Evolutionary conservation across 208 protist species (phyloP).

Genomic region (Leptomonas seymouri): DNA sequence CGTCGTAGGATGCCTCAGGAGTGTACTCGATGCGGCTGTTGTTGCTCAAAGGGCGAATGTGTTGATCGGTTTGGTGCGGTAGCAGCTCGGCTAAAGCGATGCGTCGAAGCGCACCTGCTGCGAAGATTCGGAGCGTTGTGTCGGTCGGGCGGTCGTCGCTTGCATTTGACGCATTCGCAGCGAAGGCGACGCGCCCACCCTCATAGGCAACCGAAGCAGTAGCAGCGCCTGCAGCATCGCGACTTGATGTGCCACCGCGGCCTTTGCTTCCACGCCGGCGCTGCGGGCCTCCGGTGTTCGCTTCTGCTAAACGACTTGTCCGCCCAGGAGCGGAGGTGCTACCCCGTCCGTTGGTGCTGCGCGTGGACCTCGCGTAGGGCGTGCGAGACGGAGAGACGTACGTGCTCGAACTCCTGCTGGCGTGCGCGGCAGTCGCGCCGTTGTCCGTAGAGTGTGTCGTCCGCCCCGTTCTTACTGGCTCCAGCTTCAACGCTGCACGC

Average conservation of each 20-base stretch:
- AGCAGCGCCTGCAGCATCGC: not conserved
- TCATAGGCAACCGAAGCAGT: conserved; percentile 16
- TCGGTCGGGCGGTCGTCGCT: conserved; percentile 23
- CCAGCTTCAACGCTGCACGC: conserved; percentile 11
- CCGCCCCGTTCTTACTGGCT: conserved; percentile 10
- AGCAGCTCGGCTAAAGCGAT: conserved; percentile 54
- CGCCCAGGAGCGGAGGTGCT: not conserved
- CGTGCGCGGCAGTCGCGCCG: not conserved
- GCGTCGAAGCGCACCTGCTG: conserved; percentile 22
- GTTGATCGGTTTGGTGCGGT: conserved; percentile 70
- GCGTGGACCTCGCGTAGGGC: not conserved
- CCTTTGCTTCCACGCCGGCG: conserved; percentile 32
- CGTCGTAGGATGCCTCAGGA: conserved; percentile 69
- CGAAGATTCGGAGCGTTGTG: conserved; percentile 21
- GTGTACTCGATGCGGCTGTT: conserved; percentile 90
- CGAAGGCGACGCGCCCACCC: conserved; percentile 7
- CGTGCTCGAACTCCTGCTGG: not conserved
- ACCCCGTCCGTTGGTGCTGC: conserved; percentile 11
- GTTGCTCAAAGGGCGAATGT: conserved; percentile 89
- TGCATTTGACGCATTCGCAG: conserved; percentile 10
- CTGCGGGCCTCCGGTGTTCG: conserved; percentile 18
- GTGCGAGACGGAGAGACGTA: conserved; percentile 12
- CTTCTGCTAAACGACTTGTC: not conserved
- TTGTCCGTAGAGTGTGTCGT: conserved; percentile 9
- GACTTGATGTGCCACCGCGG: conserved; percentile 8